Base-by-base conservation (phyloP, 2,329 filamentous ascomycete genomes). In the Fusarium staphyleae region DNA sequence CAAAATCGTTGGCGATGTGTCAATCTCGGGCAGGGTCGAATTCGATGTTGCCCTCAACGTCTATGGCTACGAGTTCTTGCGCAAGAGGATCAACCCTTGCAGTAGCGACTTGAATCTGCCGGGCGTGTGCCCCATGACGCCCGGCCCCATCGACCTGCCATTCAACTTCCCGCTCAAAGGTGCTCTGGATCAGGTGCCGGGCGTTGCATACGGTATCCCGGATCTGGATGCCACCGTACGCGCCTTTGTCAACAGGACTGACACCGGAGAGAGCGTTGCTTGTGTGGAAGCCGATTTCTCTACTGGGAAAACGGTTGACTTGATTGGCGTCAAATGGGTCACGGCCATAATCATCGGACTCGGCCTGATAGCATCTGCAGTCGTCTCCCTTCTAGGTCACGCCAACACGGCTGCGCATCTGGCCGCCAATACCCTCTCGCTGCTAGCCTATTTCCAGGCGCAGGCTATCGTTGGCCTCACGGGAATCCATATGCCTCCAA, bases 371-470 rank as follows among this genome's bases (percentile, higher is more conserved):
- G 89, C 91, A 3, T 96, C 93, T 28, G 93, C 91, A 57, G 83
- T 96, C 61, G 89, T 93, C 19, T 96, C 92, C 16, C 91, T 92
- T 16, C 79, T 97, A 2, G 93, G 93, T 12, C 91, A 97, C 73
- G 90, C 90, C 40, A 97, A 97, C 70, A 93, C 93, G 5, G 93
- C 93, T 34, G 92, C 93, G 36, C 93, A 98, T 75, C 89, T 98
- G 57, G 93, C 93, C 48, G 89, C 93, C 49, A 96, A 96, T 69
- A 91, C 93, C 2, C 82, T 97, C 55, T 93, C 93, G 13, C 85
- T 98, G 14, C 96, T 96, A 70, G 85, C 88, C 57, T 97, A 95
- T 75, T 96, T 97, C 81, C 93, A 98, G 75, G 86, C 90, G 4
- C 92, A 96, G 75, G 93, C 93, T 33, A 91, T 97, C 74, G 81